Evolutionary conservation across 1,284 basidiomycete genomes (phyloP).

Genomic region (Malassezia arunalokei): DNA sequence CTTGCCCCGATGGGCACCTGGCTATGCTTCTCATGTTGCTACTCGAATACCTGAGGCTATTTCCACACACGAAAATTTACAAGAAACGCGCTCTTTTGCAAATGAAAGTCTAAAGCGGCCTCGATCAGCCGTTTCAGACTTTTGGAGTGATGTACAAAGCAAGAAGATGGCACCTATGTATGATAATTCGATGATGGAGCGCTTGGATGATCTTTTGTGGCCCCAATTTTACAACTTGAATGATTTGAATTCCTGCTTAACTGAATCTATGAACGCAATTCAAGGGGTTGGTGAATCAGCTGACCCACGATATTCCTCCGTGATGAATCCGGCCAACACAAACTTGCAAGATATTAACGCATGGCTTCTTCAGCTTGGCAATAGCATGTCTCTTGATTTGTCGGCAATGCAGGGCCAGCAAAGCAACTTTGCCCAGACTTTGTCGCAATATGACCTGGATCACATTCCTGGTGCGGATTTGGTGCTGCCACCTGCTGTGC

Average conservation of each 20-base stretch:
- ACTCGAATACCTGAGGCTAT: too few relatives aligned
- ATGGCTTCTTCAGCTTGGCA: constrained; percentile 44
- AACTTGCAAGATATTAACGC: constrained; percentile 40
- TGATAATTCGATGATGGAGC: constrained; percentile 34
- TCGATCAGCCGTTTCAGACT: constrained; percentile 32
- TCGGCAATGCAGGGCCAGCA: background rate
- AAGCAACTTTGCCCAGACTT: constrained; percentile 22
- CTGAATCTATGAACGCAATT: constrained; percentile 7
- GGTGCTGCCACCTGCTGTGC: constrained; percentile 8
- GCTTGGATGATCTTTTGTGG: constrained; percentile 21
- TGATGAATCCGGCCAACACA: background rate
- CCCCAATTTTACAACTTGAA: background rate
- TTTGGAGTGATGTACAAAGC: constrained; percentile 33
- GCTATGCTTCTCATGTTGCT: too few relatives aligned
- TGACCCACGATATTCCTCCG: background rate
- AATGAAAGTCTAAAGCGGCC: constrained; percentile 19
- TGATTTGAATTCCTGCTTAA: constrained; percentile 5
- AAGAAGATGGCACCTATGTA: constrained; percentile 38
- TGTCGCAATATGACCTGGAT: constrained; percentile 27
- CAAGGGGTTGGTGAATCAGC: background rate
- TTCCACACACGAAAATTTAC: too few relatives aligned
- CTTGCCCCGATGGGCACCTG: background rate
- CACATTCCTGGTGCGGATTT: constrained; percentile 38
- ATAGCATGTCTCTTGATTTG: constrained; percentile 19
- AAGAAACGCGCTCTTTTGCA: too few relatives aligned